Conservation (phyloP, 192 early-diverging fungal genomes). For the Lobosporangium transversale region DNA sequence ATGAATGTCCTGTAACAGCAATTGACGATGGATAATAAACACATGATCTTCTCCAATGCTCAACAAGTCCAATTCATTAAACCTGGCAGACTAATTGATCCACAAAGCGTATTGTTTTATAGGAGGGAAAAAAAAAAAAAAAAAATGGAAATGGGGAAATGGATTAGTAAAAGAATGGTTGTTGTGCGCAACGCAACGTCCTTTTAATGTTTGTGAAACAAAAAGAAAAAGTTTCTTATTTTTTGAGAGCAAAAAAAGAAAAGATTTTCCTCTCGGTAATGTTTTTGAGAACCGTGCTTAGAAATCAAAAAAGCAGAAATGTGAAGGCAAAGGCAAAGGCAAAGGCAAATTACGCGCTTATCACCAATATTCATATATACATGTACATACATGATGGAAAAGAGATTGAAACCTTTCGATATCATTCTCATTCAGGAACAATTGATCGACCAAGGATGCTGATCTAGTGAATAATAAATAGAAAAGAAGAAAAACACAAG, state of each 20-base stretch:
- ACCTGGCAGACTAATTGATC: constrained; percentile 28
- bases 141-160: background rate
- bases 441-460: constrained; percentile 41
- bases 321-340: too few relatives aligned
- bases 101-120: too few relatives aligned
- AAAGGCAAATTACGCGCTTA: too few relatives aligned
- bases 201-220: too few relatives aligned
- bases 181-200: too few relatives aligned
- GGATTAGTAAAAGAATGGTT: background rate
- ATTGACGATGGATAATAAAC: constrained; percentile 37
- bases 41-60: constrained; percentile 46
- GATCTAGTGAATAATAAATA: constrained; percentile 25
- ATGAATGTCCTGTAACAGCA: constrained; percentile 36
- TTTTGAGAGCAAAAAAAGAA: too few relatives aligned
- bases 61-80: constrained; percentile 38
- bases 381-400: constrained; percentile 53
- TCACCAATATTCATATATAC: too few relatives aligned
- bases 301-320: too few relatives aligned
- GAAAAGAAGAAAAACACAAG: background rate
- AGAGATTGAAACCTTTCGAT: constrained; percentile 42
- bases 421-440: constrained; percentile 45
- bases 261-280: too few relatives aligned
- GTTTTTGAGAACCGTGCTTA: too few relatives aligned
- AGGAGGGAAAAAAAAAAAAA: background rate
- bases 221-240: too few relatives aligned